A percentile compares a stretch with the other conserved stretches of the same genome.
These are phyloP conservation scores for Dissoconium aciculare DNA, from an alignment of 2,329 filamentous ascomycete genomes.

Conservation along the genomic window DNA sequence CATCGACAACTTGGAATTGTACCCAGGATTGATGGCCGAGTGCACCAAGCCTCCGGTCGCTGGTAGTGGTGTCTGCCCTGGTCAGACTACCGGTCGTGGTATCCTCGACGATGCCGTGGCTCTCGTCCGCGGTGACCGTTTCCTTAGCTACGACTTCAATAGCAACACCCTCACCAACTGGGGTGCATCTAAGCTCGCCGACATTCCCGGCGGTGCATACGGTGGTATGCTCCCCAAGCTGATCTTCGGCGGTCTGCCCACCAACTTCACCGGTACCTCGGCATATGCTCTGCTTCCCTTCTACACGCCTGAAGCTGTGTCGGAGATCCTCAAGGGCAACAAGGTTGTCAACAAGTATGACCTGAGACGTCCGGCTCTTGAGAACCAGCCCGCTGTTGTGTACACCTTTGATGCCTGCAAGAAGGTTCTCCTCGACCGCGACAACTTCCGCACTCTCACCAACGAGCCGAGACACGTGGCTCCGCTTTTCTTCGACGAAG, in stretches of 20 bases:
- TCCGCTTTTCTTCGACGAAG: constrained; percentile 31
- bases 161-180: constrained; percentile 36
- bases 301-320: constrained; percentile 36
- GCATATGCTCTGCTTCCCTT: constrained; percentile 36
- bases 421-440: constrained; percentile 35
- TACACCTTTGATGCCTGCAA: constrained; percentile 38
- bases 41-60: constrained; percentile 39
- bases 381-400: constrained; percentile 26
- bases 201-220: constrained; percentile 28
- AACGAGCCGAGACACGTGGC: constrained; percentile 16
- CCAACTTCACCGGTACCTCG: constrained; percentile 35
- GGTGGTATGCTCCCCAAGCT: constrained; percentile 33
- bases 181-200: constrained; percentile 33
- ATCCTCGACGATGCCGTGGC: constrained; percentile 37
- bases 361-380: constrained; percentile 24
- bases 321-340: constrained; percentile 34
- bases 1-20: constrained; percentile 41
- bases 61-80: constrained; percentile 33
- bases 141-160: constrained; percentile 35
- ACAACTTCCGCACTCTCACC: constrained; percentile 36
- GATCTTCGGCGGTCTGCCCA: constrained; percentile 34
- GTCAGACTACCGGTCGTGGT: constrained; percentile 32
- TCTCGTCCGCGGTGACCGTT: constrained; percentile 33
- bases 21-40: constrained; percentile 43
- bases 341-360: constrained; percentile 34